Base-by-base conservation (phyloP, 768 basidiomycete genomes). In the Tulasnella calospora region DNA sequence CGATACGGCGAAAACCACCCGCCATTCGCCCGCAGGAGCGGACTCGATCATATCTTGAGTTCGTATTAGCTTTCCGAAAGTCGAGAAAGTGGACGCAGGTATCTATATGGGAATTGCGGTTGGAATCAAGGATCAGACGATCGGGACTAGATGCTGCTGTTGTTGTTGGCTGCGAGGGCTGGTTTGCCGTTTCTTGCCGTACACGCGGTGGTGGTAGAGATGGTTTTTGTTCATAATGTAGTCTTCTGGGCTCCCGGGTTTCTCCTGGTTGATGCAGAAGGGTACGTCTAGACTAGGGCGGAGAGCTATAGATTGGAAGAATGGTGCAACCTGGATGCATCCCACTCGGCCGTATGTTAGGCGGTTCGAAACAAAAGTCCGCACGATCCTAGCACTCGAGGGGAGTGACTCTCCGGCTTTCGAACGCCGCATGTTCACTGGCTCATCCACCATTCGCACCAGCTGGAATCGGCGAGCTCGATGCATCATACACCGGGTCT, bases 61-160 rank as follows among this genome's bases (percentile, higher is more conserved):
- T 77, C 90, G 87, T 84, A 89, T 88, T 44, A 90, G 90, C 8
- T 90, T 86, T 85, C 88, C 91, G 81, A 80, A 85, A 77, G 80
- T 85, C 61, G 51, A 27, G 33, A 85, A 86, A 46, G 85, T 0
- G 33, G 41, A 23, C 7, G 57, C 38, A 33, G 27, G 77, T 78
- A 9, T 84, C 6, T 90, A 89, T 81, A 82, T 89, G 23, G 89
- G 89, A 13, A 76, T 87, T 27, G 84, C 83, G 0, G 85, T 83
- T 0, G 77, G 84, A n/a, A 83, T 89, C 79, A 87, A 86, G 81
- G 83, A 89, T 79, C 86, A 87, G 79, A 86, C 86, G 38, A 86
- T 89, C 41, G 80, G 90, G 67, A n/a, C n/a, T n/a, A n/a, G n/a
- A n/a, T n/a, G 89, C 90, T 81, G 85, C 87, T 82, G 88, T 61